Evolutionary conservation across 2,329 filamentous ascomycete genomes (phyloP), one percentile per base, ranked within the genome.

Genomic region (Xylariaceae sp.): DNA sequence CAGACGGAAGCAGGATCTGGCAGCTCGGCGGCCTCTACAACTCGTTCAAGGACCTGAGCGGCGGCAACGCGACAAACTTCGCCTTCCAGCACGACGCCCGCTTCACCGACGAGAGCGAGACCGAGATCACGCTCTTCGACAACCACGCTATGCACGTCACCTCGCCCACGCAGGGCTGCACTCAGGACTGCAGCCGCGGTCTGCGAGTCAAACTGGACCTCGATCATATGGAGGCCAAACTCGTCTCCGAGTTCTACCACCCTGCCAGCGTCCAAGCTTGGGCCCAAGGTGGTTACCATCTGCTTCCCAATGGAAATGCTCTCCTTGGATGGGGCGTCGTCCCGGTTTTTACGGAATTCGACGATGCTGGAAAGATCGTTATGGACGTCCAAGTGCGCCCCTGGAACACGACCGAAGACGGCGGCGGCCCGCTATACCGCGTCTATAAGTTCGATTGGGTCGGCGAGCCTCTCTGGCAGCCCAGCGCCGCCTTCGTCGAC

Each of bases 281-380:
- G n/a, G 55, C 58, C 6, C 70, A 73, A 47, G 69, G 70, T 7
- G 70, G 66, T 4, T 72, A 75, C 23, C 79, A 83, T 51, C 55
- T 77, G 5, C 67, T 83, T 0, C 69, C 74, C 0, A 72, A 73
- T 42, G 74, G 74, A 25, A 75, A 79, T 46, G 71, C 71, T 6
- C 63, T 82, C 34, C 71, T 82, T 25, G 75, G 76, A 50, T 83
- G 78, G 77, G 78, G 79, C 4, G 70, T 68, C 0, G 67, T 70
- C 16, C 72, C 72, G 0, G 71, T 70, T 3, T 55, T 73, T 19
- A 76, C 72, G 6, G 73, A 74, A 52, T 70, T 75, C 53, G 65
- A 66, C 0, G 53, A 64, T 2, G 68, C 73, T n/a, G 77, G 77
- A 7, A 61, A 68, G 7, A 58, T 73, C 3, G 64, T 82, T 16